These are phyloP conservation scores for Venturia carpophila DNA, from an alignment of 2,329 filamentous ascomycete species.

Conservation along the genomic window DNA sequence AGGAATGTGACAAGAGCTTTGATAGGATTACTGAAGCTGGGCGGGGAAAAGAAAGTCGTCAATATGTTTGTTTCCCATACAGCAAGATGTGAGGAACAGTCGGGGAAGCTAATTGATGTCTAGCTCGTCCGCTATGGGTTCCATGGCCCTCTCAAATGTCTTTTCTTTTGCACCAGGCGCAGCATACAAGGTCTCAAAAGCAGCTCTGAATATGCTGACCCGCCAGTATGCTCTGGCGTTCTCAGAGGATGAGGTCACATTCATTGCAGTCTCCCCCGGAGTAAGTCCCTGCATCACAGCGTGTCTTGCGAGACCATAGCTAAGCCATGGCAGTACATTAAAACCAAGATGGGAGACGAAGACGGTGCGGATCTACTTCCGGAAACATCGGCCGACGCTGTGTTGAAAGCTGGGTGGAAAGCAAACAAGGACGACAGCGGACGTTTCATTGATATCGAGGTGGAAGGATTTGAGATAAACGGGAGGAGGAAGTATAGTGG, in stretches of 20 bases:
- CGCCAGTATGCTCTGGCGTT: constrained; percentile 36
- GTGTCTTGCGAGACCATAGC: neutral
- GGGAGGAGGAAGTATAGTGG: constrained; percentile 11
- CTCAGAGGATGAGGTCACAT: constrained; percentile 36
- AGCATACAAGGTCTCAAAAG: constrained; percentile 41
- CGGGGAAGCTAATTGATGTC: constrained; percentile 23
- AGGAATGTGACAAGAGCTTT: constrained; percentile 36
- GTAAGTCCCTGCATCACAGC: constrained; percentile 26
- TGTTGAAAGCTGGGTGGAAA: neutral
- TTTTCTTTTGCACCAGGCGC: constrained; percentile 26
- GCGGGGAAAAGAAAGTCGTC: constrained; percentile 36
- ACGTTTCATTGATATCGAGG: constrained; percentile 13
- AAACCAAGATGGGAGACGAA: constrained; percentile 10
- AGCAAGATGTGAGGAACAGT: neutral
- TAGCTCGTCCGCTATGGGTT: constrained; percentile 36
- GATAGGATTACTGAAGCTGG: constrained; percentile 33
- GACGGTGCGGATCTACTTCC: constrained; percentile 1
- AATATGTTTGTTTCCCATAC: constrained; percentile 29
- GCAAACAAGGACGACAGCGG: constrained; percentile 1
- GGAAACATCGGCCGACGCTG: constrained; percentile 3
- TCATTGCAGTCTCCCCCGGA: constrained; percentile 39
- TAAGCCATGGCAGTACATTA: constrained; percentile 6
- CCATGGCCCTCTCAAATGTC: constrained; percentile 28
- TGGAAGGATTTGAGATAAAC: constrained; percentile 4
- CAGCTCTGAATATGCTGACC: constrained; percentile 42